Evolutionary conservation across 2,329 filamentous ascomycete genomes (phyloP).

Genomic region (Talaromyces islandicus): DNA sequence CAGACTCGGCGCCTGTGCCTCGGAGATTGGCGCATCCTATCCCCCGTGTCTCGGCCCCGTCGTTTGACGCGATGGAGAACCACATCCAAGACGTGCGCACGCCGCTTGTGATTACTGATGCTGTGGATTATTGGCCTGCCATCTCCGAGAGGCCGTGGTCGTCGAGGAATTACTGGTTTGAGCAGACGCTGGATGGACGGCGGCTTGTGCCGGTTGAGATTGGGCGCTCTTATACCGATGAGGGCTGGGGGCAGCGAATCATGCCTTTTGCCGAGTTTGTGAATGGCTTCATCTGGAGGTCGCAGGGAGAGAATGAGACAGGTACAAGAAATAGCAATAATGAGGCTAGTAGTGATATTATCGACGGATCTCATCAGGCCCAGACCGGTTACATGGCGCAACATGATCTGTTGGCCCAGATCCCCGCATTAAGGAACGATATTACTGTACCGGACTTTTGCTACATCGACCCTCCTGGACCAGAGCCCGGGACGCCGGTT

Average conservation of each 20-base stretch:
- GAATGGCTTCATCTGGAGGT: conserved; percentile 48
- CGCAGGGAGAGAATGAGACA: conserved; percentile 2
- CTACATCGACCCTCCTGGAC: conserved; percentile 60
- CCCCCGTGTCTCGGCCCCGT: conserved; percentile 39
- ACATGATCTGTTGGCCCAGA: conserved; percentile 77
- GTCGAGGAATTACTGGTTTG: conserved; percentile 66
- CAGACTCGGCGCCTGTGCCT: conserved; percentile 26
- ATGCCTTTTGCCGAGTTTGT: conserved; percentile 71
- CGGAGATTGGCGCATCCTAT: conserved; percentile 28
- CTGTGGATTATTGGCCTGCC: conserved; percentile 71
- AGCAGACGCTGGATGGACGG: conserved; percentile 66
- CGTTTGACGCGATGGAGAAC: conserved; percentile 55
- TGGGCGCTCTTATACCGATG: conserved; percentile 81
- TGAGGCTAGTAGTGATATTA: conserved; percentile 6
- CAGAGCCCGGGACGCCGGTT: conserved; percentile 45
- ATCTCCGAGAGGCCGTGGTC: conserved; percentile 63
- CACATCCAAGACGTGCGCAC: conserved; percentile 47
- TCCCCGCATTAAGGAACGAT: conserved; percentile 69
- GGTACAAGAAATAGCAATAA: not conserved
- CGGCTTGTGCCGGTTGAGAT: conserved; percentile 81
- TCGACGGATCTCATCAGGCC: conserved; percentile 9
- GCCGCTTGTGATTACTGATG: conserved; percentile 65
- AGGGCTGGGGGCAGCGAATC: conserved; percentile 76
- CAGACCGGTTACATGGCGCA: conserved; percentile 79
- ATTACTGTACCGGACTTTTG: conserved; percentile 79